phyloP scores from a whole-genome alignment of 495 filamentous ascomycete genomes.

The Bryoglossum gracile region DNA sequence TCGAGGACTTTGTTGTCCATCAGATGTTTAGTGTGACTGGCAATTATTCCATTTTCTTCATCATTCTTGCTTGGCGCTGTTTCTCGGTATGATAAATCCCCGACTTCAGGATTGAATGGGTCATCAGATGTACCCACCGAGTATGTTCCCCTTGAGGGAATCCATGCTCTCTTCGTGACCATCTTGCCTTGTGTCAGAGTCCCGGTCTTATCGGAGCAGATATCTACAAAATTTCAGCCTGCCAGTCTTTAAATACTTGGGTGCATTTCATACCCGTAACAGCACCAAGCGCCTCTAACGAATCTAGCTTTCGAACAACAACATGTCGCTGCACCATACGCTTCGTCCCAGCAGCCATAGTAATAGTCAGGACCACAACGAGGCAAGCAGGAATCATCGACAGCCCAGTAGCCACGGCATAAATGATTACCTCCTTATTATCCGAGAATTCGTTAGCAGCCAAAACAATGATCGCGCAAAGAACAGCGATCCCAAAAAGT shows the following conservation, averaged over 20 bases:
- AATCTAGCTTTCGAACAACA: slow-evolving; percentile 44
- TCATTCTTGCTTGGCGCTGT: slow-evolving; percentile 27
- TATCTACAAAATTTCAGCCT: slow-evolving; percentile 31
- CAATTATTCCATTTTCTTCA: too few relatives aligned
- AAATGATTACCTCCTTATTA: slow-evolving; percentile 41
- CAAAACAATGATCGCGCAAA: slow-evolving; percentile 44
- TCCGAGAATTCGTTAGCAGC: slow-evolving; percentile 40
- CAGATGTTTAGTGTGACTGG: too few relatives aligned
- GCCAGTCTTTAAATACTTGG: background rate
- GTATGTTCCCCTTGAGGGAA: slow-evolving; percentile 49
- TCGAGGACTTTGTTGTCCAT: slow-evolving; percentile 34
- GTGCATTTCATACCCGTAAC: slow-evolving; percentile 35
- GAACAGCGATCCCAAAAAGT: slow-evolving; percentile 40
- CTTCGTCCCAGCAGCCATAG: slow-evolving; percentile 47
- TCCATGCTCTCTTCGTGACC: slow-evolving; percentile 48
- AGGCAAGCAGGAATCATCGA: slow-evolving; percentile 50
- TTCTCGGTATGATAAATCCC: slow-evolving; percentile 39
- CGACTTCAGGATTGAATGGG: slow-evolving; percentile 49
- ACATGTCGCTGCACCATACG: slow-evolving; percentile 43
- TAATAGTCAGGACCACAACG: slow-evolving; percentile 48
- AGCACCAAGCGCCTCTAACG: slow-evolving; percentile 53
- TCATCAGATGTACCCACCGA: slow-evolving; percentile 49
- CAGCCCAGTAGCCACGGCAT: slow-evolving; percentile 52
- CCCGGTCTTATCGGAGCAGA: slow-evolving; percentile 69
- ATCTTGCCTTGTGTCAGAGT: slow-evolving; percentile 64